These are phyloP conservation scores for Saccharomyces hybrid DNA, from an alignment of 1,139 yeast species.

Conservation along the genomic window DNA sequence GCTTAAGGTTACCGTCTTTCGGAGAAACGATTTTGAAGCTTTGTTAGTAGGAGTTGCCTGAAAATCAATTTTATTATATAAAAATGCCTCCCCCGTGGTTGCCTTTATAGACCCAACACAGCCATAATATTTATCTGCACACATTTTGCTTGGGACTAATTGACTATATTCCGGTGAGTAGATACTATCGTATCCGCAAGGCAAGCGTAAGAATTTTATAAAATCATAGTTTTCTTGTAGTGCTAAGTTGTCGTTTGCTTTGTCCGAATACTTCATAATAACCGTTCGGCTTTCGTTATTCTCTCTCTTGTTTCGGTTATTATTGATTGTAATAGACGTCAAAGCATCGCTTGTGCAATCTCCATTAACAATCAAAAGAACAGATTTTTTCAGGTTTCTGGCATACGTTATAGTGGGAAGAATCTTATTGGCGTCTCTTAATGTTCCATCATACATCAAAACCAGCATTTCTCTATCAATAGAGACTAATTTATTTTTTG, in stretches of 20 bases:
- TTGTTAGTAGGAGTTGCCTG: slow-evolving; percentile 7
- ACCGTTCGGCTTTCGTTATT: slow-evolving; percentile 15
- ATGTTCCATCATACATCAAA: slow-evolving; percentile 25
- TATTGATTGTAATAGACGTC: slow-evolving; percentile 26
- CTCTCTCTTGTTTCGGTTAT: slow-evolving; percentile 26
- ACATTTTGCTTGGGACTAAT: slow-evolving; percentile 25
- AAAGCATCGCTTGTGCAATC: slow-evolving; percentile 29
- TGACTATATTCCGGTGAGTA: slow-evolving; percentile 26
- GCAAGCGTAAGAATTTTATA: slow-evolving; percentile 23
- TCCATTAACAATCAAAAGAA: slow-evolving; percentile 24
- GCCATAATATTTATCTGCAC: slow-evolving; percentile 25
- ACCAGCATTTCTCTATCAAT: slow-evolving; percentile 21
- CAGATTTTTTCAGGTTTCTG: slow-evolving; percentile 18
- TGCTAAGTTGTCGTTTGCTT: slow-evolving; percentile 14
- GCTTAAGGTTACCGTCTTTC: slow-evolving; percentile 24
- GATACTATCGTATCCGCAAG: slow-evolving; percentile 23
- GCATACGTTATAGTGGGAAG: slow-evolving; percentile 27
- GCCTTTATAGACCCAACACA: slow-evolving; percentile 26
- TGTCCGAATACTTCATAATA: slow-evolving; percentile 20
- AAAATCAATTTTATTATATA: slow-evolving; percentile 18
- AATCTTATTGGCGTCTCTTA: slow-evolving; percentile 24
- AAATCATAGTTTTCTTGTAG: slow-evolving; percentile 24
- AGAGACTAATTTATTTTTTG: slow-evolving; percentile 22
- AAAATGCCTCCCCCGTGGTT: slow-evolving; percentile 29
- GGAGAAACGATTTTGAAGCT: slow-evolving; percentile 12